Conservation (phyloP, 768 basidiomycete genomes). For the Hirschioporus abietinus region DNA sequence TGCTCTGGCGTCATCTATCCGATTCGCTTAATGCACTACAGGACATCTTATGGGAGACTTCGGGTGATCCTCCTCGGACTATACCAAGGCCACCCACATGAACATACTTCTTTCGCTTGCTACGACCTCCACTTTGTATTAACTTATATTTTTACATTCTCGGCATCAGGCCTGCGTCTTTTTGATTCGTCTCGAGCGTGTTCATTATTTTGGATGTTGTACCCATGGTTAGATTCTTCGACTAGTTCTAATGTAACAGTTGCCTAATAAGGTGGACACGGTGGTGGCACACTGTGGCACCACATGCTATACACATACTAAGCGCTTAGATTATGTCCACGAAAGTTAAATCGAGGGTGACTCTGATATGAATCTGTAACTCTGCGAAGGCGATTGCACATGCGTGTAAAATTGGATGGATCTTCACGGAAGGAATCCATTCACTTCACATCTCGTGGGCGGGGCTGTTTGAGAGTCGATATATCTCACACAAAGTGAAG, state of each 20-base stretch:
- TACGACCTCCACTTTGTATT: not conserved
- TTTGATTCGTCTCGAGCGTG: not conserved
- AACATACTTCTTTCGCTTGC: not conserved
- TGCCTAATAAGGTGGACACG: not conserved
- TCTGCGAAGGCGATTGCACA: not conserved
- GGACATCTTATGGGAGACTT: not conserved
- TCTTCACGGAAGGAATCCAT: not conserved
- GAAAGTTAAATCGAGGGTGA: not conserved
- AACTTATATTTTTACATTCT: not conserved
- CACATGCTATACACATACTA: not conserved
- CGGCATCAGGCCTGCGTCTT: not conserved
- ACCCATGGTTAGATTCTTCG: slow-evolving; percentile 1
- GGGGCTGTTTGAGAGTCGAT: not conserved
- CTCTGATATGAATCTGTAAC: not conserved
- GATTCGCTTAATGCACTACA: not conserved
- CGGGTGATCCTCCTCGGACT: slow-evolving; percentile 1
- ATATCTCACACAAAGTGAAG: not conserved
- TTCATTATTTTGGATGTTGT: slow-evolving; percentile 5
- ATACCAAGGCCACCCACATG: not conserved
- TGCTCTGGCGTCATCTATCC: not conserved
- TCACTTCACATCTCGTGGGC: not conserved
- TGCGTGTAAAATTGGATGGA: not conserved
- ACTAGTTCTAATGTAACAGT: not conserved
- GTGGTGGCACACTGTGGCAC: not conserved
- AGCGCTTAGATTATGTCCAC: not conserved